Base-by-base conservation (phyloP, 352 stramenopile genomes). In the Phytophthora fragariaefolia region DNA sequence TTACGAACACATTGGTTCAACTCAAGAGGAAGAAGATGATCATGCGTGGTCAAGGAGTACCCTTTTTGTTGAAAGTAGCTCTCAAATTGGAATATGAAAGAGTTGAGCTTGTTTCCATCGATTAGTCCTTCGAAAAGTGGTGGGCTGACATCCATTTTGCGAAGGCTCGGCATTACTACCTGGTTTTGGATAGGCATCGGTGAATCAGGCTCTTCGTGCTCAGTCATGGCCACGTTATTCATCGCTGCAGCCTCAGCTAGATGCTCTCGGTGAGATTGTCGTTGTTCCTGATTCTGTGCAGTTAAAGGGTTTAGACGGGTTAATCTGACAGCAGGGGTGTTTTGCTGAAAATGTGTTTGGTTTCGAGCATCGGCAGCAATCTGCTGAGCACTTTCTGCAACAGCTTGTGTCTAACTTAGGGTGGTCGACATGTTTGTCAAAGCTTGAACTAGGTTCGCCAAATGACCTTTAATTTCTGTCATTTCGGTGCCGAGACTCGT, bases 101-200 rank as follows among this genome's bases (percentile, higher is more conserved):
- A 40, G 30, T 61, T 63, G 10, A 63, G 13, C 22, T 63, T 48
- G 10, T 48, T 63, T 38, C 55, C 55, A 24, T 63, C 43, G 22
- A 63, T 52, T 45, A 32, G 4, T 50, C 53, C 53, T 46, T 42
- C 53, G 40, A 63, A 63, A 6, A 8, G 34, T 24, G 55, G 55
- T 2, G 55, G 55, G 17, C 17, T 54, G 1, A 49, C 45, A 9
- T 63, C 46, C 45, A 63, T 55, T 22, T 63, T 63, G 43, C 43
- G 55, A 5, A 63, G 17, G 17, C n/a, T 38, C 10, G 52, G 52
- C 36, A 52, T 42, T 6, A 8, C 13, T n/a, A n/a, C n/a, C n/a
- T n/a, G n/a, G n/a, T n/a, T n/a, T n/a, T n/a, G n/a, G n/a, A n/a
- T n/a, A n/a, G n/a, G n/a, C n/a, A n/a, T n/a, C n/a, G n/a, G n/a